Base-by-base conservation (phyloP, 2,329 filamentous ascomycete genomes). In the Tolypocladium capitatum region DNA sequence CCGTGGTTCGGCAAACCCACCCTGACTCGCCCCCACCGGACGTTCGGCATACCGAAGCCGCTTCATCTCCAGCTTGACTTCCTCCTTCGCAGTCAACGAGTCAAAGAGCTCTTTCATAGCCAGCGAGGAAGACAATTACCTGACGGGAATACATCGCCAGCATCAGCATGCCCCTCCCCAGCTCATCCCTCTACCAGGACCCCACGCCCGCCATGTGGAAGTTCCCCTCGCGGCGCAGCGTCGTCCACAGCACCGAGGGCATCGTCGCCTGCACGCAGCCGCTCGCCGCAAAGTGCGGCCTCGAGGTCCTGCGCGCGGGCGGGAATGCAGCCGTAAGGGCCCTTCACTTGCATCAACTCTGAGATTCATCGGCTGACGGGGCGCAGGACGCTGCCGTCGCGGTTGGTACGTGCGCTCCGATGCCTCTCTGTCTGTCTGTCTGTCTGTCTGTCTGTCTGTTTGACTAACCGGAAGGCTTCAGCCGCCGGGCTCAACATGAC, bases 401-500 rank as follows among this genome's bases (percentile, higher is more conserved):
- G 40, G 87, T 94, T 51, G 84, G 83, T 86, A 72, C 10, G 55
- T 52, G 10, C n/a, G n/a, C n/a, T n/a, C n/a, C n/a, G n/a, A n/a
- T n/a, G n/a, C n/a, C n/a, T n/a, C n/a, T n/a, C n/a, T n/a, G n/a
- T n/a, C n/a, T n/a, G n/a, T n/a, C n/a, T n/a, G n/a, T n/a, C n/a
- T n/a, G n/a, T n/a, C n/a, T n/a, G n/a, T n/a, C n/a, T n/a, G n/a
- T n/a, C n/a, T n/a, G n/a, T n/a, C n/a, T n/a, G n/a, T n/a, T n/a
- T n/a, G n/a, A n/a, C n/a, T n/a, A n/a, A n/a, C n/a, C n/a, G n/a
- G n/a, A n/a, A n/a, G n/a, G n/a, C n/a, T n/a, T n/a, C n/a, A n/a
- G 91, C 92, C 41, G 92, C 92, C 31, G 89, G 82, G 5, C 73
- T 98, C 48, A 97, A 96, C 67, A 78, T 97, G 61, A 95, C 91